Evolutionary conservation across 768 basidiomycete genomes (phyloP), one percentile per base, ranked within the genome.

Genomic region (Suillus plorans): DNA sequence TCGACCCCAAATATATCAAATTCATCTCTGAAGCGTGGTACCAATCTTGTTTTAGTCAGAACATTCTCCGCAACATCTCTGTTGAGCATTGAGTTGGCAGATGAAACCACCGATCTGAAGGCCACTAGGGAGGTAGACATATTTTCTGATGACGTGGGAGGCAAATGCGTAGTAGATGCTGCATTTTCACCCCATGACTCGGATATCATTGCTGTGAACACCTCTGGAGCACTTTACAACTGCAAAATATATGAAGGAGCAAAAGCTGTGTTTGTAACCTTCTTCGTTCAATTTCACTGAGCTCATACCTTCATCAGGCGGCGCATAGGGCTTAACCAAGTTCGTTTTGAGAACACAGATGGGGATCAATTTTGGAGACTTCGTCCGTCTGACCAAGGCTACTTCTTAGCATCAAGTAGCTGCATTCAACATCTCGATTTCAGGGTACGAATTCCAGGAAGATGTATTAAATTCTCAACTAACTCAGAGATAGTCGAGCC

Each of bases 341-440:
- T 44, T 53, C 28, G n/a, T 31, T 44, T 36, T 42, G 57, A 25
- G 66, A 53, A 22, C 36, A 45, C 16, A 25, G 22, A 62, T 31
- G 63, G 66, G 22, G 78, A 82, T 59, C 52, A 66, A 7, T 86
- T 90, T 69, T 89, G 86, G 85, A 81, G 84, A 49, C 71, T 90
- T 42, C 81, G 80, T 52, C 63, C 77, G 31, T 79, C 79, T 20
- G 59, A 67, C 13, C 69, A 81, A 16, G 75, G 77, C 20, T 84
- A 81, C 64, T 77, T 86, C 61, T 71, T 88, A 14, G 69, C 85
- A 25, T 87, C 86, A 0, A 78, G 72, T n/a, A 80, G 76, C 49
- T 65, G 62, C 20, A 72, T 89, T 45, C 71, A 69, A 42, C 78
- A 79, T 16, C 64, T 87, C 25, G 91, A 93, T 71, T 77, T 82